A percentile compares a stretch with the other conserved stretches of the same genome.
These are phyloP conservation scores for Kazachstania psychrophila DNA, from an alignment of 805 yeast species.

Conservation along the genomic window DNA sequence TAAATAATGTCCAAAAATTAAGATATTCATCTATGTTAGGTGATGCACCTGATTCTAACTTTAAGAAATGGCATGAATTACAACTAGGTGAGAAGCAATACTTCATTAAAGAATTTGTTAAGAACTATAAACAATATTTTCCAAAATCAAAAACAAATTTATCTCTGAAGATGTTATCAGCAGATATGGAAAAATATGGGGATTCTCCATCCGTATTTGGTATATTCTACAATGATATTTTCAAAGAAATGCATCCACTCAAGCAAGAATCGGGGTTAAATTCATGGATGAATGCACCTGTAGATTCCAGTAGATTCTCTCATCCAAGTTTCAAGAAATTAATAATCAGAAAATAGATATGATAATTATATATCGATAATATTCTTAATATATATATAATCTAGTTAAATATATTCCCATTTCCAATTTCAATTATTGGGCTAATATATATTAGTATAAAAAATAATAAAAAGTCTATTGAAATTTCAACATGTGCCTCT, in stretches of 20 bases:
- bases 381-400: background rate
- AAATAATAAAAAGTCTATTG: background rate
- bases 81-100: conserved; percentile 17
- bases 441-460: background rate
- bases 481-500: conserved; percentile 23
- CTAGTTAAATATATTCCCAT: background rate
- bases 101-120: conserved; percentile 21
- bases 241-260: no score
- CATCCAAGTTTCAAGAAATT: conserved; percentile 9
- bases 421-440: background rate
- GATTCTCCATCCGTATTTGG: conserved; percentile 29
- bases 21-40: no score
- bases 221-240: conserved; percentile 27
- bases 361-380: background rate
- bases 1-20: no score
- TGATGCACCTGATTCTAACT: background rate
- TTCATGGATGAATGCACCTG: no score
- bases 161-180: conserved; percentile 18
- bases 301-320: conserved; percentile 4
- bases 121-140: conserved; percentile 19
- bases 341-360: conserved; percentile 2
- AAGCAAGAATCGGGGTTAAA: no score
- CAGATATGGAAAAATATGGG: conserved; percentile 15
- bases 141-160: conserved; percentile 27
- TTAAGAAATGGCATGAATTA: conserved; percentile 23